Conservation (phyloP, 441 rosid species). For the Monsonia emarginata region DNA sequence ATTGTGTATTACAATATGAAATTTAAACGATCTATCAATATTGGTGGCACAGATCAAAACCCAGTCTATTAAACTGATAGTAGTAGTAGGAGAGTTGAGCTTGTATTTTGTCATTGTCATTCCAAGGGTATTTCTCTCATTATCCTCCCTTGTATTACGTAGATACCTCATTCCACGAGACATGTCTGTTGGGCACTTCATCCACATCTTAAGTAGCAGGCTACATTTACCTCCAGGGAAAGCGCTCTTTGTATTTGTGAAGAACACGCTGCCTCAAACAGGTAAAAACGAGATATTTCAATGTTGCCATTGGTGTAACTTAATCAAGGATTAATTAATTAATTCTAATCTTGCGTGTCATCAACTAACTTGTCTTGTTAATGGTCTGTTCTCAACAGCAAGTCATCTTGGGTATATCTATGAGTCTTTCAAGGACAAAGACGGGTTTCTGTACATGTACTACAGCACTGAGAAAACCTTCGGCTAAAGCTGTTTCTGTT, state of each 20-base stretch:
- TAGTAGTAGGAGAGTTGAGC: background rate
- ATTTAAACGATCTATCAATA: background rate
- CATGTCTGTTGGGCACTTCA: constrained; percentile 87
- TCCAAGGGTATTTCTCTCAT: background rate
- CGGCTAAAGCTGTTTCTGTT: constrained; percentile 22
- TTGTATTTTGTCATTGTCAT: background rate
- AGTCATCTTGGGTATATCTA: constrained; percentile 52
- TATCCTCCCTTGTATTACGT: background rate
- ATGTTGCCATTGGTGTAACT: background rate
- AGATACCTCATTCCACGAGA: constrained; percentile 80
- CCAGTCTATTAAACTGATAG: background rate
- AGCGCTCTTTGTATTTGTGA: constrained; percentile 73
- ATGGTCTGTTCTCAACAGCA: constrained; percentile 35
- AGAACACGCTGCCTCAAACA: constrained; percentile 72
- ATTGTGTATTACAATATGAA: background rate
- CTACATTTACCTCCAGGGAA: constrained; percentile 60
- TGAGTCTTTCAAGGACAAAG: constrained; percentile 70
- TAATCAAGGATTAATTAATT: background rate
- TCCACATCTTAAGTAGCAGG: constrained; percentile 59
- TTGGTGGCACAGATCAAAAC: background rate
- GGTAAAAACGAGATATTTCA: constrained; percentile 22
- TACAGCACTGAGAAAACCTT: constrained; percentile 90
- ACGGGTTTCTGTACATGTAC: constrained; percentile 82
- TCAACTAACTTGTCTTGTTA: background rate
- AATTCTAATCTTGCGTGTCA: background rate